These are phyloP conservation scores for Colletotrichum viniferum DNA, from an alignment of 2,329 filamentous ascomycete species.

Conservation along the genomic window DNA sequence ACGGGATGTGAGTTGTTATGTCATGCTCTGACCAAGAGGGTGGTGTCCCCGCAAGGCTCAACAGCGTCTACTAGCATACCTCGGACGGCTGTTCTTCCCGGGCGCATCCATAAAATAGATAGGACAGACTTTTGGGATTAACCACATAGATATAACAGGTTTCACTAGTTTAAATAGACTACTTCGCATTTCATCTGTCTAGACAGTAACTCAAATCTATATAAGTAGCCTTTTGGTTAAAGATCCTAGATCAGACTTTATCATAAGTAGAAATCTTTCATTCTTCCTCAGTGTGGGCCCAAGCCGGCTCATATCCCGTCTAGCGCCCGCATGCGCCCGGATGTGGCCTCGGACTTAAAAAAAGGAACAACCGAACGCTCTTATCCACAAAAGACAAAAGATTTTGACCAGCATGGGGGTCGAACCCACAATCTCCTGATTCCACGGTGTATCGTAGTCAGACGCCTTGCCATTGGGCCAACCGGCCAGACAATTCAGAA, in stretches of 20 bases:
- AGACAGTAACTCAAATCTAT: background rate
- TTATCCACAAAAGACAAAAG: background rate
- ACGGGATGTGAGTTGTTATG: background rate
- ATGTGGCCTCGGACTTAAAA: background rate
- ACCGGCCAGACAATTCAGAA: constrained; percentile 15
- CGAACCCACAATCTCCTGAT: constrained; percentile 23
- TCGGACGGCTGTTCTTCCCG: background rate
- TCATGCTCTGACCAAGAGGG: background rate
- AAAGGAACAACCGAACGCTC: background rate
- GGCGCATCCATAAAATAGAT: background rate
- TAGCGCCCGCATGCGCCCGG: too few relatives aligned
- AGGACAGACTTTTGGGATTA: background rate
- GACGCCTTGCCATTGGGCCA: constrained; percentile 47
- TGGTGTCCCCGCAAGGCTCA: too few relatives aligned
- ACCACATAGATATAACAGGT: background rate
- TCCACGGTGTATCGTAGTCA: constrained; percentile 38
- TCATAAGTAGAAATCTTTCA: background rate
- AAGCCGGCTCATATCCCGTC: background rate
- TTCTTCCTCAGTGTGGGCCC: background rate
- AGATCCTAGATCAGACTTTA: background rate
- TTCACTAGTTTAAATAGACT: background rate
- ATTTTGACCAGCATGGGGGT: constrained; percentile 21
- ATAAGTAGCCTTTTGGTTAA: too few relatives aligned
- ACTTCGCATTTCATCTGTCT: background rate
- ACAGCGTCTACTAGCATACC: too few relatives aligned